Percentiles rank a stretch among this genome's conserved stretches.
Conservation (phyloP, 2,329 filamentous ascomycete genomes). For the Talaromyces atroroseus region DNA sequence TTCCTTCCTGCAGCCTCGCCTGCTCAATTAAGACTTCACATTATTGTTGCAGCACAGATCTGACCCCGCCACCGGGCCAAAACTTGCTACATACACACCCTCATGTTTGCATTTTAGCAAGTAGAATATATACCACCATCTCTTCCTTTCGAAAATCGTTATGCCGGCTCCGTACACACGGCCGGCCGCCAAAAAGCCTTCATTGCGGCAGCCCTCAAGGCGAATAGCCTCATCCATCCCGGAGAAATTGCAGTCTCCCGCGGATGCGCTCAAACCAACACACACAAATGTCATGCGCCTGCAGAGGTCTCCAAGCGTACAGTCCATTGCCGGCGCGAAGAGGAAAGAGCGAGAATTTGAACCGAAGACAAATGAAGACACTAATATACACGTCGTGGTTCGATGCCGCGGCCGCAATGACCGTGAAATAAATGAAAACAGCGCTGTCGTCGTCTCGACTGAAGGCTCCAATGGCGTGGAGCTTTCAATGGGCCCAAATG, state of each 20-base stretch:
- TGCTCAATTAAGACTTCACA: no score
- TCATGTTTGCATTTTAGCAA: not conserved
- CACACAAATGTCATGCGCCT: slow-evolving; percentile 32
- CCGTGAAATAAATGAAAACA: slow-evolving; percentile 89
- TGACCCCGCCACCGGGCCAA: not conserved
- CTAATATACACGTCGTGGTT: slow-evolving; percentile 97
- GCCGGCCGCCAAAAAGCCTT: slow-evolving; percentile 46
- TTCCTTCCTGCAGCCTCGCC: not conserved
- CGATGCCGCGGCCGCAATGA: slow-evolving; percentile 89
- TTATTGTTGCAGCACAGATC: no score
- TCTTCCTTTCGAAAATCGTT: not conserved
- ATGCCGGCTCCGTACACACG: slow-evolving; percentile 52
- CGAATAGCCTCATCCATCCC: slow-evolving; percentile 51
- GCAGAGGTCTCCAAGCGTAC: slow-evolving; percentile 39
- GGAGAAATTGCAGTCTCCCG: slow-evolving; percentile 61
- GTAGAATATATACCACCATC: not conserved
- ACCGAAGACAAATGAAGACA: slow-evolving; percentile 66
- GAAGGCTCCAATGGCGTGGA: slow-evolving; percentile 87
- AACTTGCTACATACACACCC: not conserved
- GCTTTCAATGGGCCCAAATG: slow-evolving; percentile 85
- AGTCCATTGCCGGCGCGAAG: slow-evolving; percentile 59
- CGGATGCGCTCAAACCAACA: slow-evolving; percentile 61
- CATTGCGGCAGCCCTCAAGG: slow-evolving; percentile 45
- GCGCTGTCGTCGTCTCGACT: slow-evolving; percentile 81
- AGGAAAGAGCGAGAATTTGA: slow-evolving; percentile 86